phyloP scores from a whole-genome alignment of 1,139 yeast genomes.

The Suhomyces terraborum region DNA sequence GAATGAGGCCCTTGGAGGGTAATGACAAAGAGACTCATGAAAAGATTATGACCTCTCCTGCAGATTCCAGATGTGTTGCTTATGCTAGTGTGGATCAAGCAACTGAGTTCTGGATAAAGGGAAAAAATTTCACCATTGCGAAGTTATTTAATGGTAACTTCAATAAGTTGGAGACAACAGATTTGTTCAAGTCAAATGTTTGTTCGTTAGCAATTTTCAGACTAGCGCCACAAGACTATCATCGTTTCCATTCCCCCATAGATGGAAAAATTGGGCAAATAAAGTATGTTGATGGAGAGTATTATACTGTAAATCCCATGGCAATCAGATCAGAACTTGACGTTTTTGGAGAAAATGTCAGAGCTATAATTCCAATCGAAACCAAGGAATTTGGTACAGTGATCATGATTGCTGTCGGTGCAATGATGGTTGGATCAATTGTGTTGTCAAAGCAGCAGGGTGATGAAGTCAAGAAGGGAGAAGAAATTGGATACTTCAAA shows the following conservation, averaged over 20 bases:
- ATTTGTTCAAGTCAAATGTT: constrained; percentile 37
- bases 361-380: constrained; percentile 75
- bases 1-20: constrained; percentile 70
- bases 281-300: constrained; percentile 77
- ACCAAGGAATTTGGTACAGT: constrained; percentile 76
- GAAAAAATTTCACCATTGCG: constrained; percentile 68
- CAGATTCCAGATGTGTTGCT: constrained; percentile 84
- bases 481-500: constrained; percentile 90
- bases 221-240: constrained; percentile 96
- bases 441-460: constrained; percentile 70
- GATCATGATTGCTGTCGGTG: constrained; percentile 83
- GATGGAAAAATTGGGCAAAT: constrained; percentile 71
- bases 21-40: constrained; percentile 34
- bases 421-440: constrained; percentile 98
- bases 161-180: constrained; percentile 47
- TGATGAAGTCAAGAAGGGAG: constrained; percentile 61
- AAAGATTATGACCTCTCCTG: constrained; percentile 70
- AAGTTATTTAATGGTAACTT: constrained; percentile 65
- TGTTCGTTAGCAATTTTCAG: constrained; percentile 79
- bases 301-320: constrained; percentile 97
- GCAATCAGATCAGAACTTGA: constrained; percentile 86
- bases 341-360: constrained; percentile 89
- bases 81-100: constrained; percentile 66
- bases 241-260: constrained; percentile 88
- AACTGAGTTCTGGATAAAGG: constrained; percentile 86